Evolutionary conservation across 164 flowering plant species (phyloP).

Genomic region (Tinospora cordifolia): DNA sequence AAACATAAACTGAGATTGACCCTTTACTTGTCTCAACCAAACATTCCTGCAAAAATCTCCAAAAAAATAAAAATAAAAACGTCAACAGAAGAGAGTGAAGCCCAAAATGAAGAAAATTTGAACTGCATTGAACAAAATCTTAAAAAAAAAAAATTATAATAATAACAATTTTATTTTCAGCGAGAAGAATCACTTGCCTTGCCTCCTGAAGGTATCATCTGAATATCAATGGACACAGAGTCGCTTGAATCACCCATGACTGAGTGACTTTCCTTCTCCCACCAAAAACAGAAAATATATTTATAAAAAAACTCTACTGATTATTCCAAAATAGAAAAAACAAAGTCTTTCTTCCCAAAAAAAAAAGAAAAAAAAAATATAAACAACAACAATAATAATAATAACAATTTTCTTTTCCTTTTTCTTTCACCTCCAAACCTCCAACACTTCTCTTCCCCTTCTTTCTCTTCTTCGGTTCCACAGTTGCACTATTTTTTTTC

Average conservation of each 20-base stretch:
- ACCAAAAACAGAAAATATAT: constrained; percentile 6
- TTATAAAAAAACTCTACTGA: neutral
- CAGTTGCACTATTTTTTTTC: neutral
- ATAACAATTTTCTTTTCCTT: neutral
- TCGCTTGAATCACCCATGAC: constrained; percentile 53
- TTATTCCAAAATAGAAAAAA: neutral
- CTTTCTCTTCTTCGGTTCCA: neutral
- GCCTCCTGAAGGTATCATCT: constrained; percentile 43
- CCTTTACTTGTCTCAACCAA: constrained; percentile 53
- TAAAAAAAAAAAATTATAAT: too few relatives aligned
- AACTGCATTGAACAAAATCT: constrained; percentile 13
- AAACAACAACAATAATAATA: too few relatives aligned
- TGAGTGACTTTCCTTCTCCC: constrained; percentile 8
- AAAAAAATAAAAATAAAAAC: constrained; percentile 3
- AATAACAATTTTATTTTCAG: too few relatives aligned
- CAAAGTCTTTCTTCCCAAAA: neutral
- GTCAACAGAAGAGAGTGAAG: constrained; percentile 3
- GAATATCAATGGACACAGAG: constrained; percentile 49
- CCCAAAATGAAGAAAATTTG: neutral
- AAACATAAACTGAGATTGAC: constrained; percentile 47
- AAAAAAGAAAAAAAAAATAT: too few relatives aligned
- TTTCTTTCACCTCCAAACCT: neutral
- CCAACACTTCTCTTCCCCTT: too few relatives aligned
- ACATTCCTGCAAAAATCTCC: constrained; percentile 39
- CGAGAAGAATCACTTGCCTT: constrained; percentile 28